phyloP scores from a whole-genome alignment of 2,329 filamentous ascomycete genomes.

The Pseudogymnoascus sp. region DNA sequence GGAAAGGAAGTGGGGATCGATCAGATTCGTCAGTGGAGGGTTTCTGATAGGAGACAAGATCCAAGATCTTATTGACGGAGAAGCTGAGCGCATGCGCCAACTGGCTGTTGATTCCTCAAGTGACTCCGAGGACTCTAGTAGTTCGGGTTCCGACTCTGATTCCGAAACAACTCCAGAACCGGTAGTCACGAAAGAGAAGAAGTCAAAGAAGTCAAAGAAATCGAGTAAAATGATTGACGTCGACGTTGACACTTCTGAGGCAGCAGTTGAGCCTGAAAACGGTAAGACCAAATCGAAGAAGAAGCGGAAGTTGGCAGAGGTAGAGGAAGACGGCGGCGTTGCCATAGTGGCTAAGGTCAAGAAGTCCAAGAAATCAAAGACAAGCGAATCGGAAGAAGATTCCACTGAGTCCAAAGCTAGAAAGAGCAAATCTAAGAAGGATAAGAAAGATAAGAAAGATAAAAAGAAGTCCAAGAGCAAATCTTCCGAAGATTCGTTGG shows the following conservation, averaged over 20 bases:
- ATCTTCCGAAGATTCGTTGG: constrained; percentile 23
- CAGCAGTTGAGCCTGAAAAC: constrained; percentile 1
- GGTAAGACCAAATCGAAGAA: constrained; percentile 29
- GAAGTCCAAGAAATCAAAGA: constrained; percentile 30
- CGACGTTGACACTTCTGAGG: constrained; percentile 23
- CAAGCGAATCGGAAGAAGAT: background rate
- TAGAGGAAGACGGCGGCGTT: constrained; percentile 25
- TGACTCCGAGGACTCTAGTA: constrained; percentile 13
- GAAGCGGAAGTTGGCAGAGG: constrained; percentile 39
- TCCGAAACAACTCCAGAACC: background rate
- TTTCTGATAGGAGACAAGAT: constrained; percentile 52
- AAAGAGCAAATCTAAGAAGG: constrained; percentile 33
- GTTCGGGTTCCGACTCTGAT: constrained; percentile 15
- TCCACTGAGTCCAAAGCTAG: constrained; percentile 31
- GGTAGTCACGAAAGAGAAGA: constrained; percentile 19
- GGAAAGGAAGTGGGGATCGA: constrained; percentile 65
- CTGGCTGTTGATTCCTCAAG: constrained; percentile 17
- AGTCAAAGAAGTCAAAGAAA: constrained; percentile 22
- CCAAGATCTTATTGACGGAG: constrained; percentile 35
- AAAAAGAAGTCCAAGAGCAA: constrained; percentile 31
- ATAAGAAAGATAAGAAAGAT: constrained; percentile 21
- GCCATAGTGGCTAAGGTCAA: constrained; percentile 21
- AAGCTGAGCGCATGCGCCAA: constrained; percentile 28
- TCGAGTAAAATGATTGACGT: constrained; percentile 22
- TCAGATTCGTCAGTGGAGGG: constrained; percentile 84